A percentile compares a stretch with the other conserved stretches of the same genome.
Conservation (phyloP, 2,329 filamentous ascomycete genomes). For the Monosporascus sp. region DNA sequence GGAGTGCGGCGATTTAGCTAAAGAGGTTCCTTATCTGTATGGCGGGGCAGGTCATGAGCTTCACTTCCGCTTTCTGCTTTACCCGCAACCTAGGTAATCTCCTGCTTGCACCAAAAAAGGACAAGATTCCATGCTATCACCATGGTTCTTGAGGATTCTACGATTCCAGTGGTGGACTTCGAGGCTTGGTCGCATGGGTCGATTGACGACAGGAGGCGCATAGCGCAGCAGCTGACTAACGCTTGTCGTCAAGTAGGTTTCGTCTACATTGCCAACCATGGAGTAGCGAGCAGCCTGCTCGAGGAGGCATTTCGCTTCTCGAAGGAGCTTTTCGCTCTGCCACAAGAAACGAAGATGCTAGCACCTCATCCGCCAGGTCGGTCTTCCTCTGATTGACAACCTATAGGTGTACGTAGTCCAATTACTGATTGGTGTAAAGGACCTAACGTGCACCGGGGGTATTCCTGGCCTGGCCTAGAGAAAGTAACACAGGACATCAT, state of each 20-base stretch:
- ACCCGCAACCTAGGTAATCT: background rate
- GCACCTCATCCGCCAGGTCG: conserved; percentile 29
- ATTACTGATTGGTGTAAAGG: conserved; percentile 22
- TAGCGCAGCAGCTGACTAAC: conserved; percentile 22
- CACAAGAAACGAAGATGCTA: conserved; percentile 29
- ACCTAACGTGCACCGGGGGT: conserved; percentile 47
- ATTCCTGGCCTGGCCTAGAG: conserved; percentile 50
- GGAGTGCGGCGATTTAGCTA: too few relatives aligned
- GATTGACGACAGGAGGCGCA: conserved; percentile 13
- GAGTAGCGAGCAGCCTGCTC: conserved; percentile 28
- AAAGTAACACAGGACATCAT: conserved; percentile 44
- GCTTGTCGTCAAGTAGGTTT: conserved; percentile 30
- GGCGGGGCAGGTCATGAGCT: too few relatives aligned
- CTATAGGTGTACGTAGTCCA: background rate
- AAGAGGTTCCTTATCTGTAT: too few relatives aligned
- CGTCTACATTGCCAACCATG: conserved; percentile 24
- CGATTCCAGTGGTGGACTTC: conserved; percentile 24
- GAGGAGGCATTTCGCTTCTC: conserved; percentile 34
- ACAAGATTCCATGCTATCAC: background rate
- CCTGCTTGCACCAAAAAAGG: background rate
- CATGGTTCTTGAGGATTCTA: conserved; percentile 5
- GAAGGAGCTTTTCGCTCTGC: conserved; percentile 26
- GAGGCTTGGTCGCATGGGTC: conserved; percentile 16
- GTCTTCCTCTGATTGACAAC: background rate
- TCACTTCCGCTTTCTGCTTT: too few relatives aligned